These are phyloP conservation scores for Myxozyma neotropica DNA, from an alignment of 805 yeast species.

Conservation along the genomic window DNA sequence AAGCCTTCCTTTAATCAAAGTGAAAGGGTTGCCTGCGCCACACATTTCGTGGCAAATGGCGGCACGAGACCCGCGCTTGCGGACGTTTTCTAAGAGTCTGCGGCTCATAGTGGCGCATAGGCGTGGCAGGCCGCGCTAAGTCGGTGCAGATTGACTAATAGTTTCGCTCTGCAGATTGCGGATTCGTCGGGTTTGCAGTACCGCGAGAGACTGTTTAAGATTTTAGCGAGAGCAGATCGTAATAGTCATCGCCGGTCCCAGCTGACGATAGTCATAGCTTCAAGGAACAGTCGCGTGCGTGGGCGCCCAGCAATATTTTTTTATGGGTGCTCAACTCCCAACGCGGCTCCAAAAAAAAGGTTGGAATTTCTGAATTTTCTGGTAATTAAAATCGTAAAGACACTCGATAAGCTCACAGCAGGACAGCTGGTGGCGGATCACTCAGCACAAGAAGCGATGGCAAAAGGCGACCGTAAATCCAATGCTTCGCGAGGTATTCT, in stretches of 20 bases:
- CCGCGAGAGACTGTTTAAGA: too few relatives aligned
- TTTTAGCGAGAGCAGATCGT: too few relatives aligned
- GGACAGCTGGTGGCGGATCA: too few relatives aligned
- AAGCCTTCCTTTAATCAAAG: background rate
- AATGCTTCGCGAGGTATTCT: slow-evolving; percentile 20
- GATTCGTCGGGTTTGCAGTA: too few relatives aligned
- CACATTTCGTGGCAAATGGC: background rate
- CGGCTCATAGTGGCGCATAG: slow-evolving; percentile 3
- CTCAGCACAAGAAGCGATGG: slow-evolving; percentile 17
- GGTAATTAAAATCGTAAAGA: background rate
- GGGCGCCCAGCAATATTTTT: too few relatives aligned
- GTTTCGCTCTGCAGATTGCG: background rate
- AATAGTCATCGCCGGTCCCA: background rate
- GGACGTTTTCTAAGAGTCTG: background rate
- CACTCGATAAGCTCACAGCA: too few relatives aligned
- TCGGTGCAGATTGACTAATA: background rate
- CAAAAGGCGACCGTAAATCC: slow-evolving; percentile 26
- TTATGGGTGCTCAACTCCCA: slow-evolving; percentile 1
- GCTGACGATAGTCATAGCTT: too few relatives aligned
- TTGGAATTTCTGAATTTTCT: background rate
- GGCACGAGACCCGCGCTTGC: background rate
- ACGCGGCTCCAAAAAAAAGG: background rate
- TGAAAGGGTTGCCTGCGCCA: slow-evolving; percentile 5
- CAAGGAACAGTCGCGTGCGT: too few relatives aligned
- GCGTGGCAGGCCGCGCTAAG: too few relatives aligned